These are phyloP conservation scores for Abrus pulchellus DNA, from an alignment of 306 rosid genomes.

Conservation along the genomic window DNA sequence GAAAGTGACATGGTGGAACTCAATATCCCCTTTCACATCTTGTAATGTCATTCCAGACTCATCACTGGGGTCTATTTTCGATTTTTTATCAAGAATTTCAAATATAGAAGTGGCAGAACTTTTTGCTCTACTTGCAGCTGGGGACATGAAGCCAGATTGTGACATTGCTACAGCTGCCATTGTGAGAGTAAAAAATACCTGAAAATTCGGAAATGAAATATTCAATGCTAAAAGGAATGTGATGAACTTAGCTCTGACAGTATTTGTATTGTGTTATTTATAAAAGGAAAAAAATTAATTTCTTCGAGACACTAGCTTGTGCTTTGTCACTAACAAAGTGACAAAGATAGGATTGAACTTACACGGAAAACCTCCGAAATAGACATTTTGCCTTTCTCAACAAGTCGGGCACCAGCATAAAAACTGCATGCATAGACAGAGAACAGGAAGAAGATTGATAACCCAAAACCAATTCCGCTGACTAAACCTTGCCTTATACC, in stretches of 20 bases:
- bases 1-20: conserved; percentile 67
- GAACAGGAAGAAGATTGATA: conserved; percentile 61
- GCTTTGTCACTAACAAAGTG: conserved; percentile 10
- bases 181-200: conserved; percentile 75
- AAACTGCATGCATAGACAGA: conserved; percentile 63
- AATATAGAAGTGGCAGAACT: conserved; percentile 71
- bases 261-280: background rate
- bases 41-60: conserved; percentile 59
- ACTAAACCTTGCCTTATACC: conserved; percentile 71
- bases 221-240: conserved; percentile 3
- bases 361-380: conserved; percentile 67
- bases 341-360: conserved; percentile 41
- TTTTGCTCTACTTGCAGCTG: conserved; percentile 69
- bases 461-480: conserved; percentile 68
- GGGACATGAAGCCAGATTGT: conserved; percentile 63
- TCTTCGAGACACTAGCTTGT: conserved; percentile 11
- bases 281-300: background rate
- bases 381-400: conserved; percentile 61
- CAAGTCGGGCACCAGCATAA: conserved; percentile 71
- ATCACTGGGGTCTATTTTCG: conserved; percentile 66
- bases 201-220: conserved; percentile 22
- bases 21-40: conserved; percentile 72
- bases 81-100: conserved; percentile 71
- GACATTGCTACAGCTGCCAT: conserved; percentile 68
- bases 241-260: background rate